Evolutionary conservation across 2,329 filamentous ascomycete species (phyloP).

Genomic region (Podosphaera fusca): DNA sequence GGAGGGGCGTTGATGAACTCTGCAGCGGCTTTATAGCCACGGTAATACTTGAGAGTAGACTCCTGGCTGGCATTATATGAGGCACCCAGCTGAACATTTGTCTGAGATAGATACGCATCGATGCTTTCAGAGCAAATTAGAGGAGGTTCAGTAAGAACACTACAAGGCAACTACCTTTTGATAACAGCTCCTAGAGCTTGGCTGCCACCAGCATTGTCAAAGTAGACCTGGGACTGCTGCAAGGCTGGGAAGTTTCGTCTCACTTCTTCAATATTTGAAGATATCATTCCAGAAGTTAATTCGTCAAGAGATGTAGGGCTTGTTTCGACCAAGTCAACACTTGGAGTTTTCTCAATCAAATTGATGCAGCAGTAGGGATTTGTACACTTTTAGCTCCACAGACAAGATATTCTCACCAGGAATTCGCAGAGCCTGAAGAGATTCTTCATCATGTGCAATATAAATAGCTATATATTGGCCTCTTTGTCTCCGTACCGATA

Average conservation of each 20-base stretch:
- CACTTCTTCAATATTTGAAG: slow-evolving; percentile 30
- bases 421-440: no score
- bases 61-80: slow-evolving; percentile 36
- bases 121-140: slow-evolving; percentile 23
- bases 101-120: slow-evolving; percentile 37
- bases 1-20: slow-evolving; percentile 43
- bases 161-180: slow-evolving; percentile 27
- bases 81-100: slow-evolving; percentile 56
- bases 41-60: slow-evolving; percentile 34
- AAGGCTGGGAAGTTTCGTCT: slow-evolving; percentile 46
- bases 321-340: no score
- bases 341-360: no score
- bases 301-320: not conserved
- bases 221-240: slow-evolving; percentile 40
- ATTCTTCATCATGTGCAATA: no score
- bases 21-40: slow-evolving; percentile 41
- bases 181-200: slow-evolving; percentile 45
- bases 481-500: no score
- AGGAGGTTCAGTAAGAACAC: not conserved
- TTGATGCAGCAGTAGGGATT: no score
- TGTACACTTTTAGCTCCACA: no score
- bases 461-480: no score
- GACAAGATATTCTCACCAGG: no score
- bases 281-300: slow-evolving; percentile 5
- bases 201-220: slow-evolving; percentile 61